These are phyloP conservation scores for Aspergillus nanangensis DNA, from an alignment of 495 filamentous ascomycete species.

Conservation along the genomic window DNA sequence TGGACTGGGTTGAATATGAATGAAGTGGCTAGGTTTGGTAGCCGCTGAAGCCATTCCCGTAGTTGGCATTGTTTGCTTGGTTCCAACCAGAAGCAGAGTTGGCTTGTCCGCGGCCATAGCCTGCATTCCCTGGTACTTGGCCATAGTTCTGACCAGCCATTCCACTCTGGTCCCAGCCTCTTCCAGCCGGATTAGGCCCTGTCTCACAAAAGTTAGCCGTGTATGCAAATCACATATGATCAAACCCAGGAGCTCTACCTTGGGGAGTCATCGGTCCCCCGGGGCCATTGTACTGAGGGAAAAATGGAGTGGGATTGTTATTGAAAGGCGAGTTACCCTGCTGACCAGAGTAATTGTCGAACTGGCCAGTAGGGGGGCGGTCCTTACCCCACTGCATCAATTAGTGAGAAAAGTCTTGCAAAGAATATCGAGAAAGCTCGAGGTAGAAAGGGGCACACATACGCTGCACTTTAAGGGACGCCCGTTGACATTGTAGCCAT, in stretches of 20 bases:
- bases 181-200: slow-evolving; percentile 58
- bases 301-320: slow-evolving; percentile 76
- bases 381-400: slow-evolving; percentile 90
- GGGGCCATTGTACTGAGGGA: slow-evolving; percentile 79
- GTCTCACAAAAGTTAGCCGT: slow-evolving; percentile 24
- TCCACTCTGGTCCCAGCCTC: slow-evolving; percentile 58
- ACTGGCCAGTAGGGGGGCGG: slow-evolving; percentile 81
- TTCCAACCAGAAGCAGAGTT: slow-evolving; percentile 71
- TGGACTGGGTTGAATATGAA: slow-evolving; percentile 6
- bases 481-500: slow-evolving; percentile 95
- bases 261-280: slow-evolving; percentile 72
- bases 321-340: slow-evolving; percentile 56
- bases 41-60: slow-evolving; percentile 49
- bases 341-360: slow-evolving; percentile 76
- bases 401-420: slow-evolving; percentile 20
- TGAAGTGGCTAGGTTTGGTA: slow-evolving; percentile 44
- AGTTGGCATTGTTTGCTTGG: slow-evolving; percentile 49
- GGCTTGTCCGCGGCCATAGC: slow-evolving; percentile 78
- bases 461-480: slow-evolving; percentile 98
- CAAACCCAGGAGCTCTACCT: slow-evolving; percentile 43
- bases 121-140: slow-evolving; percentile 65
- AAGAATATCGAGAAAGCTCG: not conserved
- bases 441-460: slow-evolving; percentile 37
- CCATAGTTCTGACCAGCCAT: slow-evolving; percentile 56
- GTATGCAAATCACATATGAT: slow-evolving; percentile 10